Evolutionary conservation across 805 yeast species (phyloP), one percentile per base, ranked within the genome.

Genomic region (Cyberlindnera petersonii): DNA sequence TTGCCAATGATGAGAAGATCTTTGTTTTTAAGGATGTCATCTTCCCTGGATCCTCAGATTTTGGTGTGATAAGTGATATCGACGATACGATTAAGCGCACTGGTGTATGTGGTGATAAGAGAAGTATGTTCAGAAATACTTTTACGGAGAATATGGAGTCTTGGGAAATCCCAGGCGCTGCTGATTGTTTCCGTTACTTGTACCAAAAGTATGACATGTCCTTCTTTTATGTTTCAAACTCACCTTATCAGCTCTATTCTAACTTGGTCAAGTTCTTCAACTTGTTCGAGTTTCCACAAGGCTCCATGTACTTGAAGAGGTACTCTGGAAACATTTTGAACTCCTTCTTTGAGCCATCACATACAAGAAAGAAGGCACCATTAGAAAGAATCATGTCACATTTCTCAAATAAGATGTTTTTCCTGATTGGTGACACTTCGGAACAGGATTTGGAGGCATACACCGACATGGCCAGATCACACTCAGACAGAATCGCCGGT

Each of bases 381-480:
- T 68, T 94, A 37, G 65, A 69, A 28, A 72, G 75, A 40, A 72
- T 93, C 7, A 47, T 87, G 18, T 58, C 63, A 3, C 95, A 89
- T 54, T 91, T 86, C 56, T 87, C 94, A 0, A 44, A 74, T 1
- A 79, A 89, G 47, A 79, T 75, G 52, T 91, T 93, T 57, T 72
- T 93, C 18, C 65, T 95, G 35, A 73, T 93, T 13, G 99, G 99
- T 23, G 99, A 93, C 58, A 82, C 96, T 3, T 98, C 98, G 2
- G 98, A 93, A 56, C 82, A 82, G 48, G 99, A 93, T 64, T 65
- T 91, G 30, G 98, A 94, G 55, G 95, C 97, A 0, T 93, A 93
- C 58, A 71, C 77, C 6, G 81, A 81, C 20, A 63, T 88, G 24
- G 85, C 94, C 0, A 62, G 66, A 27, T 48, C 57, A 23, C 76